Percentiles rank a stretch among this genome's conserved stretches.
phyloP scores from a whole-genome alignment of 768 basidiomycete species.

The Lentinula boryana region DNA sequence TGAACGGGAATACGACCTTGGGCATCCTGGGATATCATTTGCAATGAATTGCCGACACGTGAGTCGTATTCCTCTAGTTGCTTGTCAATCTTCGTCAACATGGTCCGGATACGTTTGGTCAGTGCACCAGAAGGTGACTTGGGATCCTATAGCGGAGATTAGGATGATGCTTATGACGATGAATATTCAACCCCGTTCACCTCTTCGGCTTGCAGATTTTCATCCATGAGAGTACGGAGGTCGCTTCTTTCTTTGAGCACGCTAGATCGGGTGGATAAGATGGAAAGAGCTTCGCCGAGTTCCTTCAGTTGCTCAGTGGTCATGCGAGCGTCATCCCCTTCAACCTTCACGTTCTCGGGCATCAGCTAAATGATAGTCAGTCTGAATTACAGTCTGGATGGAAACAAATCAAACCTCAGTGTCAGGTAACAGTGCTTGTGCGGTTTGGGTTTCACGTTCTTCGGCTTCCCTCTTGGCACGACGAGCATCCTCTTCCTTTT shows the following conservation, averaged over 20 bases:
- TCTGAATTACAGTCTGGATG: background rate
- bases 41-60: slow-evolving; percentile 77
- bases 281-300: slow-evolving; percentile 82
- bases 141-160: slow-evolving; percentile 47
- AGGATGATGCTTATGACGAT: background rate
- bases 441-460: slow-evolving; percentile 73
- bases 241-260: slow-evolving; percentile 96
- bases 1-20: slow-evolving; percentile 86
- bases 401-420: slow-evolving; percentile 56
- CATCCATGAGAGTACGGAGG: slow-evolving; percentile 86
- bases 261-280: slow-evolving; percentile 89
- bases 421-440: slow-evolving; percentile 80
- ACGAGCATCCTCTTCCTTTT: slow-evolving; percentile 90
- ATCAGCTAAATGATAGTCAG: slow-evolving; percentile 39
- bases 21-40: slow-evolving; percentile 79
- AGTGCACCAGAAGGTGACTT: slow-evolving; percentile 81
- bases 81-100: slow-evolving; percentile 92
- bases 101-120: slow-evolving; percentile 90
- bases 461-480: slow-evolving; percentile 77
- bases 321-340: slow-evolving; percentile 85
- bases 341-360: slow-evolving; percentile 46
- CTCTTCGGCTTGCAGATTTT: slow-evolving; percentile 87
- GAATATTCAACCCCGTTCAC: slow-evolving; percentile 26
- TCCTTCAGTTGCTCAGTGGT: slow-evolving; percentile 94
- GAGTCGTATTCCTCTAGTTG: slow-evolving; percentile 91